Evolutionary conservation across 768 basidiomycete genomes (phyloP).

Genomic region (Rhodotorula sphaerocarpa): DNA sequence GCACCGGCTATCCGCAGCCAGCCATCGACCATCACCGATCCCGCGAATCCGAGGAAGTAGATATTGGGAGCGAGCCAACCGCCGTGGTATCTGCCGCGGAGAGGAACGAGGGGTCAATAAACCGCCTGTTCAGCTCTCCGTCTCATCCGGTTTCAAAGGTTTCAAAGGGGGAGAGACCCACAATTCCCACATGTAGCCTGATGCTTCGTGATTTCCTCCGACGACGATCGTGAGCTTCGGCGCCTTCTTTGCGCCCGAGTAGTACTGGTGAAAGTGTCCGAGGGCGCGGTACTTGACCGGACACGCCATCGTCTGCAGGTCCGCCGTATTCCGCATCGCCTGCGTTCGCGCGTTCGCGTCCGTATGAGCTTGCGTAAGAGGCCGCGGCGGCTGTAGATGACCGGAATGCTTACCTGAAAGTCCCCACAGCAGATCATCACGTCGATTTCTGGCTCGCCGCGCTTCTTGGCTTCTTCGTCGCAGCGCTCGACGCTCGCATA

Average conservation of each 20-base stretch:
- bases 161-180: too few species aligned
- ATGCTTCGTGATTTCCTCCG: slow-evolving; percentile 96
- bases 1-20: slow-evolving; percentile 72
- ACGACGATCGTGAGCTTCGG: slow-evolving; percentile 86
- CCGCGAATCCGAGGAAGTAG: slow-evolving; percentile 88
- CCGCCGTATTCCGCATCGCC: slow-evolving; percentile 73
- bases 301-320: slow-evolving; percentile 83
- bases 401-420: slow-evolving; percentile 52
- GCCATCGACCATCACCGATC: slow-evolving; percentile 78
- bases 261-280: slow-evolving; percentile 78
- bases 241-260: slow-evolving; percentile 69
- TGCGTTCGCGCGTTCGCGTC: slow-evolving; percentile 43
- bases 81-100: slow-evolving; percentile 70
- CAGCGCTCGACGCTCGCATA: slow-evolving; percentile 62
- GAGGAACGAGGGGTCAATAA: too few species aligned
- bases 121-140: background rate
- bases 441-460: slow-evolving; percentile 72
- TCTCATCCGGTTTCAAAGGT: too few species aligned
- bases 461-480: slow-evolving; percentile 56
- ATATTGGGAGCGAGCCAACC: slow-evolving; percentile 96
- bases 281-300: slow-evolving; percentile 78
- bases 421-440: slow-evolving; percentile 89
- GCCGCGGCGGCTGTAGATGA: background rate
- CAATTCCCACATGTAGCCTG: slow-evolving; percentile 95
- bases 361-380: background rate